Evolutionary conservation across 441 rosid species (phyloP), one percentile per base, ranked within the genome.

Genomic region (Croton laevigatus): DNA sequence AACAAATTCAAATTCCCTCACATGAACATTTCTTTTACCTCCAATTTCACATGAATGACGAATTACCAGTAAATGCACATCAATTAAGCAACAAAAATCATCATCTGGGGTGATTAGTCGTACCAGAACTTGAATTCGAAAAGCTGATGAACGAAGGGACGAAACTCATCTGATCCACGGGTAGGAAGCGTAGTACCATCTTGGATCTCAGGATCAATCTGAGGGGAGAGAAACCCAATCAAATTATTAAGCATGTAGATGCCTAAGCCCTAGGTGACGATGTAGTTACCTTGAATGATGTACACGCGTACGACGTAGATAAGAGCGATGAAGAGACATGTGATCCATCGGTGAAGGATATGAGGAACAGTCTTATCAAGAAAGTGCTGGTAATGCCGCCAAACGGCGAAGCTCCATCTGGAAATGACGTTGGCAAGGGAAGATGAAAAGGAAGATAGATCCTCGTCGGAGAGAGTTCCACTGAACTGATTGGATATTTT

Each of bases 81-180:
- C 12, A 22, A 54, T 2, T 22, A 54, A 54, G 3, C 16, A 61
- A 38, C 57, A 23, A 65, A 5, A 12, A 40, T 62, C 7, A 42
- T 40, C 34, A n/a, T 69, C 2, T 49, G 40, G 12, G 46, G 20
- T 10, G 36, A 48, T 27, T 36, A 45, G 45, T 36, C 78, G 59
- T 75, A 93, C 97, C 98, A 93, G 88, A 88, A 86, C 79, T 89
- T 91, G 81, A 93, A 88, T 76, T 93, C 96, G 0, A 93, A 91
- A 14, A 93, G 84, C 49, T 94, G 94, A 45, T 94, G 96, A 62
- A 88, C 90, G 53, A 92, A 92, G 7, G 93, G 97, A 6, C 97
- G 82, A 76, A 91, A 91, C 87, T 93, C 91, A 59, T 93, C 98
- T 65, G 97, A 89, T 82, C 89, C 77, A 5, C 91, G 85, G 38